Evolutionary conservation across 805 yeast genomes (phyloP), one percentile per base, ranked within the genome.

Genomic region (Cyberlindnera japonica): DNA sequence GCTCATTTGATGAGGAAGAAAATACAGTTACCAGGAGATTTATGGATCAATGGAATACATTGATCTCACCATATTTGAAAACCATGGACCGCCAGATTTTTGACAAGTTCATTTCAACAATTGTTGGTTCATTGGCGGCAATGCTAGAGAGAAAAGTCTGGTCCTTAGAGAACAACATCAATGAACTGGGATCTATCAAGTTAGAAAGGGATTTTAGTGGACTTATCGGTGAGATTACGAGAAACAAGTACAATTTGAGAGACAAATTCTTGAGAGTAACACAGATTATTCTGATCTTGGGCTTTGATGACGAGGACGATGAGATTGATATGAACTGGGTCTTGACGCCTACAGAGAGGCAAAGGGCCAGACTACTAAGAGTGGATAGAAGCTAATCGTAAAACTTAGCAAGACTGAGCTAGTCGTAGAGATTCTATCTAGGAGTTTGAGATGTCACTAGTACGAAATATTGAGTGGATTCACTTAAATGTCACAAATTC

Each of bases 401-500:
- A n/a, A n/a, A n/a, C n/a, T n/a, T n/a, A n/a, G n/a, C n/a, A n/a
- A n/a, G n/a, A n/a, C n/a, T n/a, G n/a, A n/a, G n/a, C n/a, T n/a
- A n/a, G n/a, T n/a, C n/a, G n/a, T n/a, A n/a, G n/a, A n/a, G n/a
- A n/a, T n/a, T n/a, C n/a, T n/a, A n/a, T n/a, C n/a, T n/a, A n/a
- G n/a, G n/a, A n/a, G n/a, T n/a, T n/a, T n/a, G n/a, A n/a, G n/a
- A n/a, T n/a, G n/a, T n/a, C n/a, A n/a, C n/a, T n/a, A n/a, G n/a
- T n/a, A n/a, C n/a, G n/a, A n/a, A n/a, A n/a, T n/a, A 91, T 86
- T 1, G 96, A 90, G 57, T 85, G 71, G 41, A 81, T 85, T 2
- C 62, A 87, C 20, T 68, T 83, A 5, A 81, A 83, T 48, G 97
- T 90, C 61, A 77, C 82, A 1, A 96, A 89, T 58, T 67, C 75